These are phyloP conservation scores for Fusarium continuum DNA, from an alignment of 2,329 filamentous ascomycete species.

Conservation along the genomic window DNA sequence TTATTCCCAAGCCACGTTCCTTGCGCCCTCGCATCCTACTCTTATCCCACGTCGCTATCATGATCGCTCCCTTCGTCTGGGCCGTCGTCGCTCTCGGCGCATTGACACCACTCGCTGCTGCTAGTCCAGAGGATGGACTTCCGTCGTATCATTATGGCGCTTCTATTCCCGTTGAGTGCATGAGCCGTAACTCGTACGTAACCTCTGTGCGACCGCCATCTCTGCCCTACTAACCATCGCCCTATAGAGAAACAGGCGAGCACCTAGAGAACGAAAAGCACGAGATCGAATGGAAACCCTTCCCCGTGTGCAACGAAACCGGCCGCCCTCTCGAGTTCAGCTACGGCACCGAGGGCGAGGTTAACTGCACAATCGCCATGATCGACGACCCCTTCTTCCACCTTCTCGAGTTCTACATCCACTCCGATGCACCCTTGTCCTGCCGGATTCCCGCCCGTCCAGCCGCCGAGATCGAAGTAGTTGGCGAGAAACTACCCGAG, in stretches of 20 bases:
- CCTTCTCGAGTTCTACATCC: constrained; percentile 95
- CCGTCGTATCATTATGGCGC: constrained; percentile 74
- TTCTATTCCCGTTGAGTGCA: constrained; percentile 74
- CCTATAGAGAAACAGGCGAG: constrained; percentile 80
- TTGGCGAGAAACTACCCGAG: constrained; percentile 60
- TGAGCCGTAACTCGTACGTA: constrained; percentile 78
- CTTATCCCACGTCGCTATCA: constrained; percentile 8
- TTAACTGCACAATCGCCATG: constrained; percentile 84
- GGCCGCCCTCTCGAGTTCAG: constrained; percentile 80
- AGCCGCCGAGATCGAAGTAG: constrained; percentile 61
- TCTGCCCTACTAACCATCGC: neutral
- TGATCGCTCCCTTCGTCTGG: constrained; percentile 30
- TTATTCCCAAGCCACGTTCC: neutral
- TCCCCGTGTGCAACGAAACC: constrained; percentile 91
- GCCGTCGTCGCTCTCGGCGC: constrained; percentile 36
- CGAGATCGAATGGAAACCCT: constrained; percentile 91
- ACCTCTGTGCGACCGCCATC: neutral
- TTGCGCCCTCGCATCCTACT: neutral
- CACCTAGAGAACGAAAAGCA: constrained; percentile 84
- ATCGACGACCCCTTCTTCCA: constrained; percentile 85
- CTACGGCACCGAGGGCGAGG: constrained; percentile 83
- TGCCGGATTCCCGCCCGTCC: constrained; percentile 90
- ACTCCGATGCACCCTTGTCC: constrained; percentile 91
- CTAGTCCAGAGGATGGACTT: constrained; percentile 54
- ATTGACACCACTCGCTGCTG: constrained; percentile 42